These are phyloP conservation scores for Chimonanthus salicifolius DNA, from an alignment of 164 flowering plant species.

Conservation along the genomic window DNA sequence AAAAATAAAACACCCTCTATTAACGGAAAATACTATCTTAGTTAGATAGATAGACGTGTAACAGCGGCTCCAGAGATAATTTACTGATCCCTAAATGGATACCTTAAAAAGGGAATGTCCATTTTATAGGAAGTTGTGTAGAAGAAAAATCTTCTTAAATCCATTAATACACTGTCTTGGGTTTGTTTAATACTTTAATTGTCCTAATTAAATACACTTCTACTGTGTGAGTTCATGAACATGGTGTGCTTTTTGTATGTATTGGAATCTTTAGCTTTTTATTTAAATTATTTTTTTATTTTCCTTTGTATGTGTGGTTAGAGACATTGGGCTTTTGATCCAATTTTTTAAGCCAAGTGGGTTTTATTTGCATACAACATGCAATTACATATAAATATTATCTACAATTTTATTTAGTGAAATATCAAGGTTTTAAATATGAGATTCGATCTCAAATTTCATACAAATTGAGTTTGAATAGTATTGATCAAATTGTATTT, in stretches of 20 bases:
- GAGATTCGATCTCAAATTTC: too few relatives aligned
- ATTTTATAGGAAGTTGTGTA: constrained; percentile 16
- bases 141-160: neutral
- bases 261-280: constrained; percentile 16
- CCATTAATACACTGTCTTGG: neutral
- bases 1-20: neutral
- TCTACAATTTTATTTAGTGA: neutral
- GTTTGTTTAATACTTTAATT: neutral
- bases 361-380: too few relatives aligned
- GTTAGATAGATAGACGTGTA: constrained; percentile 1
- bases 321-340: neutral
- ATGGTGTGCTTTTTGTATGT: constrained; percentile 11
- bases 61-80: constrained; percentile 23
- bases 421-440: too few relatives aligned
- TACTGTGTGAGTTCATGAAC: constrained; percentile 14
- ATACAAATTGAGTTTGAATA: too few relatives aligned
- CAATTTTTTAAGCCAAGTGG: too few relatives aligned
- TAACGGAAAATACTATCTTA: constrained; percentile 5
- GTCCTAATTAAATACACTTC: neutral
- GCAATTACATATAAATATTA: too few relatives aligned
- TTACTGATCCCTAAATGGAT: constrained; percentile 81
- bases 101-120: constrained; percentile 46
- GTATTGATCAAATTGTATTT: too few relatives aligned
- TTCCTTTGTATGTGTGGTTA: neutral
- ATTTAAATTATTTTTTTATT: neutral